phyloP scores from a whole-genome alignment of 2,329 filamentous ascomycete species.

The Sclerotinia glacialis region DNA sequence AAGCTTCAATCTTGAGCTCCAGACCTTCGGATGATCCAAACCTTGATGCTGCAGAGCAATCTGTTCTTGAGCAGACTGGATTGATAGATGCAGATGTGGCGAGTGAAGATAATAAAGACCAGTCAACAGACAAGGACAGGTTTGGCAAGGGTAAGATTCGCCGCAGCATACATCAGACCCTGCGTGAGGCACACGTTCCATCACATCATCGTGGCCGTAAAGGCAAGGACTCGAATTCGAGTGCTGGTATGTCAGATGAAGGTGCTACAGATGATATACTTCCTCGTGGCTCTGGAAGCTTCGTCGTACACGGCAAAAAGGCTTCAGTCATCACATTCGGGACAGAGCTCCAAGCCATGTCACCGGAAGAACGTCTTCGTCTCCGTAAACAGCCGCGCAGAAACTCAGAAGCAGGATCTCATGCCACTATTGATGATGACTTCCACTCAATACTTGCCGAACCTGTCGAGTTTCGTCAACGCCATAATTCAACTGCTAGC shows the following conservation, averaged over 20 bases:
- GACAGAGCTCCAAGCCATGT: constrained; percentile 78
- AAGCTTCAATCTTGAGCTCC: constrained; percentile 37
- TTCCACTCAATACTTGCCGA: constrained; percentile 52
- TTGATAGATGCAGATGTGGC: constrained; percentile 52
- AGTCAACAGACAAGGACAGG: constrained; percentile 37
- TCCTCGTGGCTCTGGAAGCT: constrained; percentile 77
- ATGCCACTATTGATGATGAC: constrained; percentile 44
- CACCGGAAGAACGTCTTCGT: constrained; percentile 68
- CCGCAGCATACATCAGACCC: constrained; percentile 82
- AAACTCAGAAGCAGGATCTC: constrained; percentile 36
- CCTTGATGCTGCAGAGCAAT: constrained; percentile 63
- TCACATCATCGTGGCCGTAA: constrained; percentile 70
- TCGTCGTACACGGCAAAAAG: constrained; percentile 97
- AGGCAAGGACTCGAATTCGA: constrained; percentile 69
- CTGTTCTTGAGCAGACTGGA: constrained; percentile 65
- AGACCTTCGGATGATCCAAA: constrained; percentile 25
- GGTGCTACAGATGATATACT: constrained; percentile 62
- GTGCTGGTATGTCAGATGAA: constrained; percentile 48
- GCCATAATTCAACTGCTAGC: constrained; percentile 61
- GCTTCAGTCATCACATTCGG: constrained; percentile 96
- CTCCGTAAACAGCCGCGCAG: constrained; percentile 54
- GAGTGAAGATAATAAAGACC: constrained; percentile 40
- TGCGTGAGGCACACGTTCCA: constrained; percentile 72
- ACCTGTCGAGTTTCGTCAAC: constrained; percentile 43
- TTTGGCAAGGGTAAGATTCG: constrained; percentile 56